Percentiles rank a stretch among this genome's conserved stretches.
Evolutionary conservation across 2,329 filamentous ascomycete species (phyloP).

Genomic region (Colletotrichum orchidophilum): DNA sequence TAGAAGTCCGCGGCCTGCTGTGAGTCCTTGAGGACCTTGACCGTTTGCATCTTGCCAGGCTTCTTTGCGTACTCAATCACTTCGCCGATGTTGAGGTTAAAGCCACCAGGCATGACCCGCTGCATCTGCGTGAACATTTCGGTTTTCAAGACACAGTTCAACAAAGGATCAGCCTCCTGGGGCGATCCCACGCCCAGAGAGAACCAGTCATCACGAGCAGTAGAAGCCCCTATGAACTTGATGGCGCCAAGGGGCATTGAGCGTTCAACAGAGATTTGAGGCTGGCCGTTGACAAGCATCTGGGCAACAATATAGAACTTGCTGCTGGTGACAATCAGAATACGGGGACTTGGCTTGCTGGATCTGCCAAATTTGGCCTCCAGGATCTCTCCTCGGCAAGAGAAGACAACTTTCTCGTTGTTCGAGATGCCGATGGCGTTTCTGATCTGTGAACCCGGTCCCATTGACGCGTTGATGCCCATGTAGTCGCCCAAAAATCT

Average conservation of each 20-base stretch:
- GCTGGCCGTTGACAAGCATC: conserved; percentile 80
- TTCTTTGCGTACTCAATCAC: conserved; percentile 97
- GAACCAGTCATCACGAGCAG: conserved; percentile 94
- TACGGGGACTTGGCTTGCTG: conserved; percentile 89
- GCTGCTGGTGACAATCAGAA: conserved; percentile 83
- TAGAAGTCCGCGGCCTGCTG: conserved; percentile 82
- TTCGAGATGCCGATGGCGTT: conserved; percentile 75
- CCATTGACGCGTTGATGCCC: conserved; percentile 82
- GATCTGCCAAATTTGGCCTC: conserved; percentile 97
- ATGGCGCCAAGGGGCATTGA: conserved; percentile 86
- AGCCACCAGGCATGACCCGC: conserved; percentile 78
- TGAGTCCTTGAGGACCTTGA: conserved; percentile 92
- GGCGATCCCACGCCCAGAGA: conserved; percentile 88
- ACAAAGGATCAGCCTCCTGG: conserved; percentile 90
- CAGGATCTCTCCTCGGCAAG: conserved; percentile 87
- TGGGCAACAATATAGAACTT: conserved; percentile 93
- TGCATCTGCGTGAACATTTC: conserved; percentile 95
- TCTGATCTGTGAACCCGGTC: conserved; percentile 83
- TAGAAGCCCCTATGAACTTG: conserved; percentile 86
- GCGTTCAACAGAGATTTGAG: conserved; percentile 83
- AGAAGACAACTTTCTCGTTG: conserved; percentile 85
- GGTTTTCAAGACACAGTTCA: conserved; percentile 95
- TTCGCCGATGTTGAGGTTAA: conserved; percentile 85
- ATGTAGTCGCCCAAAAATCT: conserved; percentile 96
- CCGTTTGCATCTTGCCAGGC: conserved; percentile 86